Evolutionary conservation across 352 stramenopile genomes (phyloP).

Genomic region (Pythium oligandrum): DNA sequence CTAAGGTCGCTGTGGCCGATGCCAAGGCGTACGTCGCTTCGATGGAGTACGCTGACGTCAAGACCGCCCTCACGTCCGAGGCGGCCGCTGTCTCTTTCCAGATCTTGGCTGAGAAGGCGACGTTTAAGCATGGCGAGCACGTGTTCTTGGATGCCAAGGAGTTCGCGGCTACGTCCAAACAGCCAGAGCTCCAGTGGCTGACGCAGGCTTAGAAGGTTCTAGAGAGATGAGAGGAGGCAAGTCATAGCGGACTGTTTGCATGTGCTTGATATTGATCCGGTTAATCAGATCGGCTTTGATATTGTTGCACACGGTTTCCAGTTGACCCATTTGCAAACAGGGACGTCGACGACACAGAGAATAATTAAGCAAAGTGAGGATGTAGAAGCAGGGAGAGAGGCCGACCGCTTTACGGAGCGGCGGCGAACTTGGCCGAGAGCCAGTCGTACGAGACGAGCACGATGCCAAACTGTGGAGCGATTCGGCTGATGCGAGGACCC

Average conservation of each 20-base stretch:
- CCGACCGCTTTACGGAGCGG: no score
- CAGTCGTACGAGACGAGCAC: constrained; percentile 80
- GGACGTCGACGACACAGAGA: no score
- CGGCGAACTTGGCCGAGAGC: constrained; percentile 39
- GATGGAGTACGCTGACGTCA: constrained; percentile 82
- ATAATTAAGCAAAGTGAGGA: not conserved
- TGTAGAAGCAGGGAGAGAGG: not conserved
- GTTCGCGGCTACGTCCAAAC: constrained; percentile 34
- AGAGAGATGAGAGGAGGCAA: not conserved
- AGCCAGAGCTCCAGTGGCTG: constrained; percentile 46
- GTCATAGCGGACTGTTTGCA: not conserved
- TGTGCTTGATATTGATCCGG: no score
- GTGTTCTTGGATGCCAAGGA: constrained; percentile 77
- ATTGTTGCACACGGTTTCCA: no score
- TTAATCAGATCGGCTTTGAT: no score
- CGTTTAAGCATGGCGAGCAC: constrained; percentile 51
- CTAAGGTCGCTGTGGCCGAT: constrained; percentile 34
- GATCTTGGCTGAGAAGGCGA: constrained; percentile 32
- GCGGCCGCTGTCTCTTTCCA: constrained; percentile 38
- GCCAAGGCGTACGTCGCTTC: constrained; percentile 63
- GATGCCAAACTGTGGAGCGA: constrained; percentile 79
- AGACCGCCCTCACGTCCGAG: constrained; percentile 33
- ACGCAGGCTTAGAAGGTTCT: constrained; percentile 7
- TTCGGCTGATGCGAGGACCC: constrained; percentile 64
- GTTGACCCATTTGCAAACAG: no score